phyloP scores from a whole-genome alignment of 2,329 filamentous ascomycete genomes.

The Ustulina deusta region DNA sequence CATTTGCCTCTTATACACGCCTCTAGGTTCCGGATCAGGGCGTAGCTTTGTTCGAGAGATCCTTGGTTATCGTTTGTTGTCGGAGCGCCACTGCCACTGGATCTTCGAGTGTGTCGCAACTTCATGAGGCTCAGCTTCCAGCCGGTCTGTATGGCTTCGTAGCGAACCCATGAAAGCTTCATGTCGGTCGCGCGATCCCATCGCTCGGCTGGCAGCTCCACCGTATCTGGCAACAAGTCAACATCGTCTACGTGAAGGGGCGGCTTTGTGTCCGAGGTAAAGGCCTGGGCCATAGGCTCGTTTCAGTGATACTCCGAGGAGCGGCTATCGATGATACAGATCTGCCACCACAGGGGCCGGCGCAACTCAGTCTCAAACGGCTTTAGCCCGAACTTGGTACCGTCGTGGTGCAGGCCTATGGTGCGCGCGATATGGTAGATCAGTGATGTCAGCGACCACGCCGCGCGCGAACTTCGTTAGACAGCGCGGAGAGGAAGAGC shows the following conservation, averaged over 20 bases:
- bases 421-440: conserved; percentile 49
- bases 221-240: conserved; percentile 59
- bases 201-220: conserved; percentile 14
- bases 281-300: conserved; percentile 56
- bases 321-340: conserved; percentile 60
- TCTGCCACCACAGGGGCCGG: conserved; percentile 64
- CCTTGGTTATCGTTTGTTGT: neutral
- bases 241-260: conserved; percentile 64
- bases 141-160: conserved; percentile 39
- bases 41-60: neutral
- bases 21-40: conserved; percentile 5
- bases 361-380: conserved; percentile 64
- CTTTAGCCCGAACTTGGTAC: conserved; percentile 57
- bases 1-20: conserved; percentile 8
- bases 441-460: conserved; percentile 53
- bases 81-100: neutral
- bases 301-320: conserved; percentile 61
- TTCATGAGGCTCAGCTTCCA: conserved; percentile 56
- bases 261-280: conserved; percentile 58
- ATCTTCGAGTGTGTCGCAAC: neutral
- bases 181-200: conserved; percentile 58
- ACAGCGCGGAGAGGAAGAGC: conserved; percentile 68
- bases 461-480: conserved; percentile 55
- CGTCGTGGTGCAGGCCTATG: conserved; percentile 63
- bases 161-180: conserved; percentile 48